Evolutionary conservation across 441 rosid genomes (phyloP).

Genomic region (Adansonia gregorii): DNA sequence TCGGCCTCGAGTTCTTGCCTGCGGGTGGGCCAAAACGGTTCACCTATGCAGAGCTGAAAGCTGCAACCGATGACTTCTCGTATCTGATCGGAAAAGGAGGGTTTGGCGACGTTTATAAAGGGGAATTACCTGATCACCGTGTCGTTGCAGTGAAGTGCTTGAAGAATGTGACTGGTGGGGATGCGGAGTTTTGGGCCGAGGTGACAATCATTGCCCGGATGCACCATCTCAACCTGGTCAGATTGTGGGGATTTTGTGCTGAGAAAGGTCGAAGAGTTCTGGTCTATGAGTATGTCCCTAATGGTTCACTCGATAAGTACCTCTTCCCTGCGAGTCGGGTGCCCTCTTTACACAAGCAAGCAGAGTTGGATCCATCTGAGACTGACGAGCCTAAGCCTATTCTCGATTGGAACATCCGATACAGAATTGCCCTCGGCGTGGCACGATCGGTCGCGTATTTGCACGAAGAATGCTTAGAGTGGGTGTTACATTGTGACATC

Average conservation of each 20-base stretch:
- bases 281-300: slow-evolving; percentile 65
- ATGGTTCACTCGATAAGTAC: slow-evolving; percentile 66
- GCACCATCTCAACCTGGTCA: slow-evolving; percentile 74
- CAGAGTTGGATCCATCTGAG: slow-evolving; percentile 28
- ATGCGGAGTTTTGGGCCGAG: slow-evolving; percentile 75
- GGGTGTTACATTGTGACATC: slow-evolving; percentile 76
- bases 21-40: slow-evolving; percentile 77
- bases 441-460: slow-evolving; percentile 69
- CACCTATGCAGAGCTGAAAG: slow-evolving; percentile 56
- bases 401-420: slow-evolving; percentile 66
- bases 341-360: slow-evolving; percentile 3
- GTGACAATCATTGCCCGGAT: slow-evolving; percentile 73
- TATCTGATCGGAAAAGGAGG: slow-evolving; percentile 65
- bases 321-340: slow-evolving; percentile 43
- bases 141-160: slow-evolving; percentile 69
- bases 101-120: slow-evolving; percentile 73
- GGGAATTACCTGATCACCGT: slow-evolving; percentile 63
- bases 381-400: slow-evolving; percentile 36
- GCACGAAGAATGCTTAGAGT: slow-evolving; percentile 77
- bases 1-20: slow-evolving; percentile 69
- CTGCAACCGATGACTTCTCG: slow-evolving; percentile 58
- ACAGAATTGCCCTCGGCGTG: slow-evolving; percentile 64
- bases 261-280: slow-evolving; percentile 67
- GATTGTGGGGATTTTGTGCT: slow-evolving; percentile 73
- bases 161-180: slow-evolving; percentile 62